Evolutionary conservation across 73 alveolate species (phyloP).

Genomic region (Paramecium bursaria): DNA sequence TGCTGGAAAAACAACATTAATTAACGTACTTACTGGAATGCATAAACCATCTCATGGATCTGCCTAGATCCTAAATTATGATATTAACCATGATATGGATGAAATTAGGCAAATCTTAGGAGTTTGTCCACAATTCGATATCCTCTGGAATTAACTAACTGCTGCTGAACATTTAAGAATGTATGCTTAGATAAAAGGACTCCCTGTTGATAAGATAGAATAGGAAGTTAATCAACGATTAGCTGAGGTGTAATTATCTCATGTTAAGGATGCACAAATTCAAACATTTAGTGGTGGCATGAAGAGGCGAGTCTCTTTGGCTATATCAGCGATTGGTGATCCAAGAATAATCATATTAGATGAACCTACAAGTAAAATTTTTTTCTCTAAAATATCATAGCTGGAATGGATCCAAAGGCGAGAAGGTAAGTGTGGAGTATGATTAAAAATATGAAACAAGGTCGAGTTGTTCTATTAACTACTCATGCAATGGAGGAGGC

Average conservation of each 20-base stretch:
- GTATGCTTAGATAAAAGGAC: constrained; percentile 79
- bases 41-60: constrained; percentile 77
- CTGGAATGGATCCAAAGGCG: constrained; percentile 94
- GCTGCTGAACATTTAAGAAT: constrained; percentile 88
- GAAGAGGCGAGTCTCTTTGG: constrained; percentile 96
- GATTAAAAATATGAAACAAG: constrained; percentile 81
- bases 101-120: constrained; percentile 84
- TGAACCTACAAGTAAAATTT: constrained; percentile 82
- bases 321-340: constrained; percentile 84
- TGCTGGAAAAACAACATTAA: constrained; percentile 91
- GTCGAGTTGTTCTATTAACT: constrained; percentile 91
- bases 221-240: constrained; percentile 73
- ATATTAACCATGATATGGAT: constrained; percentile 76
- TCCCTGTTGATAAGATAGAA: constrained; percentile 72
- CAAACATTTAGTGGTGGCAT: constrained; percentile 95
- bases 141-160: constrained; percentile 87
- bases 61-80: constrained; percentile 80
- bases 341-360: constrained; percentile 88
- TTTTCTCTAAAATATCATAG: not conserved
- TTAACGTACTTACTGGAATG: constrained; percentile 85
- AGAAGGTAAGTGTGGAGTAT: constrained; percentile 87
- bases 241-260: constrained; percentile 71
- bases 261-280: constrained; percentile 74
- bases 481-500: constrained; percentile 99
- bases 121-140: constrained; percentile 88